Percentiles rank a stretch among this genome's conserved stretches.
phyloP scores from a whole-genome alignment of 2,329 filamentous ascomycete genomes.

The Phyllosticta capitalensis region DNA sequence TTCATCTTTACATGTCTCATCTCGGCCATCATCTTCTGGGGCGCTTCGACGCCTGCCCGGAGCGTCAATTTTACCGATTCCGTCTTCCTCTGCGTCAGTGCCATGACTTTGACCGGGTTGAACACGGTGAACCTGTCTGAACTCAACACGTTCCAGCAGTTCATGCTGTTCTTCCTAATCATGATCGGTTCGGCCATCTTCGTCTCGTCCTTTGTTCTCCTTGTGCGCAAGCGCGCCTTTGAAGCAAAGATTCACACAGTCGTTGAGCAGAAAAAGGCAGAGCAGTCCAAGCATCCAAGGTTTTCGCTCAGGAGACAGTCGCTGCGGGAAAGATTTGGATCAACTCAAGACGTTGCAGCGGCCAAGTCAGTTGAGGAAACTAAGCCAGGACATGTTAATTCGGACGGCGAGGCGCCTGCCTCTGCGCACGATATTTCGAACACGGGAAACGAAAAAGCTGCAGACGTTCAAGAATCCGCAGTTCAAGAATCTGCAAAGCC shows the following conservation, averaged over 20 bases:
- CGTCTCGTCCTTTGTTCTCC: slow-evolving; percentile 55
- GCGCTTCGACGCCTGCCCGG: slow-evolving; percentile 40
- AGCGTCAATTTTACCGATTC: slow-evolving; percentile 53
- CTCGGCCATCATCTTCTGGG: slow-evolving; percentile 53
- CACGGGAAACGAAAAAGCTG: not conserved
- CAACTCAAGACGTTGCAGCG: not conserved
- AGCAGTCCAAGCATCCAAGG: not conserved
- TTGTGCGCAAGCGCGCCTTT: slow-evolving; percentile 52
- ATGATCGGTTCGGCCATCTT: slow-evolving; percentile 58
- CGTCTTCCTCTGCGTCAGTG: slow-evolving; percentile 57
- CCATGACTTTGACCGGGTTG: slow-evolving; percentile 58
- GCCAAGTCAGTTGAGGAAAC: not conserved
- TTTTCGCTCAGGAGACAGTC: slow-evolving; percentile 4
- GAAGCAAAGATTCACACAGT: slow-evolving; percentile 50
- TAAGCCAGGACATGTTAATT: not conserved
- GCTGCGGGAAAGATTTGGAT: not conserved
- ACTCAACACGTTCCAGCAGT: slow-evolving; percentile 59
- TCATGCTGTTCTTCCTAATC: slow-evolving; percentile 55
- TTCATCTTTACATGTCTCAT: slow-evolving; percentile 50
- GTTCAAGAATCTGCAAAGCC: not conserved
- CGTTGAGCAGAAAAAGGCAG: slow-evolving; percentile 26
- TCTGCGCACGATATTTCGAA: not conserved
- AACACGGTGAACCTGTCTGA: slow-evolving; percentile 57
- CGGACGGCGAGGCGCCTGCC: not conserved
- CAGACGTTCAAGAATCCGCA: not conserved